Percentiles rank a stretch among this genome's conserved stretches.
These are phyloP conservation scores for Salix dunnii DNA, from an alignment of 345 rosid species.

Conservation along the genomic window DNA sequence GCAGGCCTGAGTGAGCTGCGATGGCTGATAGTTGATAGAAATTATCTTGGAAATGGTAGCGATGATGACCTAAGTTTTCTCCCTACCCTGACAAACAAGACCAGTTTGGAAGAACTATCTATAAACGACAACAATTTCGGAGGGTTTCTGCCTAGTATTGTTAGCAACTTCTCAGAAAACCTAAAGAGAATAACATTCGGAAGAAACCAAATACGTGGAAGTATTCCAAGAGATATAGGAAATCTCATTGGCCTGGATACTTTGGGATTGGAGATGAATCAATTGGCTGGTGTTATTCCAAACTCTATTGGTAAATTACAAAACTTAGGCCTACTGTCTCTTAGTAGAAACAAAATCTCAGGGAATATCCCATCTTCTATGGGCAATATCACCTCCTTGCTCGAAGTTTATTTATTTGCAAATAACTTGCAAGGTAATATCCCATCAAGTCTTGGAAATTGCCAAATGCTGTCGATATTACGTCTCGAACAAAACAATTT, in stretches of 20 bases:
- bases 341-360: no score
- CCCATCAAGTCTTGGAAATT: slow-evolving; percentile 2
- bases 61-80: background rate
- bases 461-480: background rate
- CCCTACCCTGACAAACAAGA: background rate
- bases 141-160: background rate
- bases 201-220: background rate
- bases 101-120: background rate
- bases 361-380: background rate
- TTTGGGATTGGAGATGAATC: background rate
- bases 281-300: background rate
- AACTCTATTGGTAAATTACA: background rate
- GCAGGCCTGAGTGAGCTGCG: background rate
- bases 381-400: background rate
- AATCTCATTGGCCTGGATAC: background rate
- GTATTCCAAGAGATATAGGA: background rate
- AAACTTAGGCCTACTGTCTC: no score
- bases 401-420: background rate
- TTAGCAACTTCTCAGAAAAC: background rate
- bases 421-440: background rate
- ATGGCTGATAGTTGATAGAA: background rate
- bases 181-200: background rate
- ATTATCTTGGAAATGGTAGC: background rate
- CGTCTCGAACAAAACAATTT: background rate
- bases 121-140: background rate